Conservation (phyloP, 1,139 yeast genomes). For the Lodderomyces theae region DNA sequence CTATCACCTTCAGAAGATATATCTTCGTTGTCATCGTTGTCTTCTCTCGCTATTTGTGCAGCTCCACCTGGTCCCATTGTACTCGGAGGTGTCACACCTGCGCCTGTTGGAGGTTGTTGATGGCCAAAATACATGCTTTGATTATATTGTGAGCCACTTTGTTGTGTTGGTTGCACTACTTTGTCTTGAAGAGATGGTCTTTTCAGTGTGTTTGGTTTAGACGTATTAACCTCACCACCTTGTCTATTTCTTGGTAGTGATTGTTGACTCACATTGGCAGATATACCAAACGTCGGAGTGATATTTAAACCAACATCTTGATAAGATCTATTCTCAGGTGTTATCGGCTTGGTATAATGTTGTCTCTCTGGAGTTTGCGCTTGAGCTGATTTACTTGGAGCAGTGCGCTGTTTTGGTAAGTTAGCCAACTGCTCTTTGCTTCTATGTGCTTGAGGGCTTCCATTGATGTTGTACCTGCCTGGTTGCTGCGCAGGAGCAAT, state of each 20-base stretch:
- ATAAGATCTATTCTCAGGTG: not conserved
- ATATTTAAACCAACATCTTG: constrained; percentile 1
- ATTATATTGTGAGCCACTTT: not conserved
- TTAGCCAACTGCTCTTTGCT: not conserved
- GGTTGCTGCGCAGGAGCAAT: not conserved
- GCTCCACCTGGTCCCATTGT: not conserved
- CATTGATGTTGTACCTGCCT: not conserved
- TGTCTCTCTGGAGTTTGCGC: not conserved
- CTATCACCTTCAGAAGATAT: constrained; percentile 13
- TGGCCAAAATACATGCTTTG: constrained; percentile 6
- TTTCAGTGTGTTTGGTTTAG: not conserved
- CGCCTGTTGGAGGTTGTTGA: constrained; percentile 3
- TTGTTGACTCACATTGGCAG: not conserved
- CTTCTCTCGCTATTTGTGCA: too few relatives aligned
- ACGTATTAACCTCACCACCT: not conserved
- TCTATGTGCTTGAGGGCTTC: not conserved
- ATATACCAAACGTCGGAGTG: not conserved
- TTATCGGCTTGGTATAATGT: not conserved
- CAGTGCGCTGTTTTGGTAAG: not conserved
- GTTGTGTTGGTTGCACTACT: not conserved
- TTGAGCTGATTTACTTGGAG: not conserved
- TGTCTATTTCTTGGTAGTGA: not conserved
- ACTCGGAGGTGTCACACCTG: not conserved
- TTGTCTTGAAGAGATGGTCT: not conserved
- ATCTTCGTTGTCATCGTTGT: constrained; percentile 6